Conservation (phyloP, 768 basidiomycete species). For the Hericium alpestre region DNA sequence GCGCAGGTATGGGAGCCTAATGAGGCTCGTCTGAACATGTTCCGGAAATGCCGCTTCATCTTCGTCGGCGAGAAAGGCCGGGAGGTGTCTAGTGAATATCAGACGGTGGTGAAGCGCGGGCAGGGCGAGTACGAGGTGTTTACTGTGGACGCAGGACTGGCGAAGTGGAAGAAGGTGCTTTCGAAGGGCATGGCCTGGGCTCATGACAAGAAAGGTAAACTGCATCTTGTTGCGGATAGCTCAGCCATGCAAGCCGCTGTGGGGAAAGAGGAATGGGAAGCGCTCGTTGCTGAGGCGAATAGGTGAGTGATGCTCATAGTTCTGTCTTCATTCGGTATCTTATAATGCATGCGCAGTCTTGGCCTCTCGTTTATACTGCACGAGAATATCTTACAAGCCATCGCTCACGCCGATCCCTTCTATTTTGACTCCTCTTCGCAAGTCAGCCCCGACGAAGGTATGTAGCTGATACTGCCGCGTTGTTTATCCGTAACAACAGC, state of each 20-base stretch:
- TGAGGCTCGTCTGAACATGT: constrained; percentile 47
- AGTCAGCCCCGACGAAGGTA: neutral
- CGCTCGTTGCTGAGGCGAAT: constrained; percentile 38
- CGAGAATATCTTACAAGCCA: constrained; percentile 43
- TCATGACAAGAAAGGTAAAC: constrained; percentile 8
- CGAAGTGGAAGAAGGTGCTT: constrained; percentile 42
- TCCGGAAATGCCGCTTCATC: constrained; percentile 45
- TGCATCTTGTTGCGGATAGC: constrained; percentile 44
- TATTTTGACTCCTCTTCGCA: constrained; percentile 26
- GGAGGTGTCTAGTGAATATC: constrained; percentile 37
- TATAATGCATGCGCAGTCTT: constrained; percentile 20
- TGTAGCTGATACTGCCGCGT: neutral
- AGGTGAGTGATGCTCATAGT: constrained; percentile 24
- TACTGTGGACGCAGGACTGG: constrained; percentile 36
- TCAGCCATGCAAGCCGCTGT: constrained; percentile 36
- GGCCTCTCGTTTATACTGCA: constrained; percentile 33
- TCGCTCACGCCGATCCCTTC: constrained; percentile 26
- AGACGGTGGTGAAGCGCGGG: constrained; percentile 45
- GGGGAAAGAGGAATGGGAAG: constrained; percentile 45
- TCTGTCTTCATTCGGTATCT: neutral
- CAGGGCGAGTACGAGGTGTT: constrained; percentile 57
- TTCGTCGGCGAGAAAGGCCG: constrained; percentile 47
- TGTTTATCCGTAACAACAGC: no score
- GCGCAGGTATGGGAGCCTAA: constrained; percentile 59
- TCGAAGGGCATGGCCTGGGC: constrained; percentile 41